Conservation (phyloP, 768 basidiomycete genomes). For the Russula lepida region DNA sequence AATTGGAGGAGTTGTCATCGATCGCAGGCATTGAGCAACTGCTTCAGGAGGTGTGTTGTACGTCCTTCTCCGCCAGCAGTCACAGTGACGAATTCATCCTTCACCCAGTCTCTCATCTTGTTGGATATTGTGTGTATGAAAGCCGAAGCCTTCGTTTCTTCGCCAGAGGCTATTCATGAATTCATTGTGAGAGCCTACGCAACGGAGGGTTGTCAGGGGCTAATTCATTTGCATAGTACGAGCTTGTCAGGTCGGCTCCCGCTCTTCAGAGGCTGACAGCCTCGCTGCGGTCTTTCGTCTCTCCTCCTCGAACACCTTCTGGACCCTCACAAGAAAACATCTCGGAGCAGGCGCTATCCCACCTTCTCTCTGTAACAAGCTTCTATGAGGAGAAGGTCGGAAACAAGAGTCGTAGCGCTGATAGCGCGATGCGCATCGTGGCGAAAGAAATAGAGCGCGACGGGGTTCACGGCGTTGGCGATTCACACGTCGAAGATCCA, state of each 20-base stretch:
- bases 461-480: conserved; percentile 40
- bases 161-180: conserved; percentile 47
- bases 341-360: conserved; percentile 32
- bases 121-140: conserved; percentile 44
- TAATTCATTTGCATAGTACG: conserved; percentile 39
- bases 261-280: conserved; percentile 40
- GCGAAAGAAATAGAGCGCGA: conserved; percentile 52
- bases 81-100: not conserved
- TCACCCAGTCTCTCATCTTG: conserved; percentile 40
- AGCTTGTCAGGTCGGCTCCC: conserved; percentile 49
- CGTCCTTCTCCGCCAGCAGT: not conserved
- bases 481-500: conserved; percentile 32
- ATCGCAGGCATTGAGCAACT: conserved; percentile 47
- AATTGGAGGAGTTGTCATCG: conserved; percentile 43
- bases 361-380: conserved; percentile 36
- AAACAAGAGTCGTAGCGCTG: conserved; percentile 39
- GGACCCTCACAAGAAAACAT: conserved; percentile 29
- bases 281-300: conserved; percentile 29
- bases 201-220: not conserved
- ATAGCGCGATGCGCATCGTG: conserved; percentile 48
- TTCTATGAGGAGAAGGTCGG: conserved; percentile 50
- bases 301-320: conserved; percentile 24
- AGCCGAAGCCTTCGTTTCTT: conserved; percentile 47
- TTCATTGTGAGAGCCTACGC: conserved; percentile 43
- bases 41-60: conserved; percentile 40